These are phyloP conservation scores for Mycena vitilis DNA, from an alignment of 768 basidiomycete species.

Conservation along the genomic window DNA sequence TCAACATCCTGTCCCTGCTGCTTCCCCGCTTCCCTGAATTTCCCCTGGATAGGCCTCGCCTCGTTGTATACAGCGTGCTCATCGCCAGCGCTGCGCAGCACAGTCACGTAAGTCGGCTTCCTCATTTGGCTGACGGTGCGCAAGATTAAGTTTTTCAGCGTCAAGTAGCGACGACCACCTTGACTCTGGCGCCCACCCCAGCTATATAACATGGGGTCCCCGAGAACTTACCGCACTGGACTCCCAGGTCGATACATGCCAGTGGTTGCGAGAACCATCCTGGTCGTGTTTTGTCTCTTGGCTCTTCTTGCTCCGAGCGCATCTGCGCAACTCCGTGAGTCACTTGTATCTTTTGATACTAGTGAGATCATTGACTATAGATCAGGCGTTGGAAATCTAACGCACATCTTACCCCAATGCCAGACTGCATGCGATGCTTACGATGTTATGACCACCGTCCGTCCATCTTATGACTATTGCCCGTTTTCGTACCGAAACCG, in stretches of 20 bases:
- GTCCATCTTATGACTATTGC: not conserved
- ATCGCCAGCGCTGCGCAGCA: not conserved
- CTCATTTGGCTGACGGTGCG: not conserved
- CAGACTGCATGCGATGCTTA: constrained; percentile 25
- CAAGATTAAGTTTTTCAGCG: not conserved
- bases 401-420: constrained; percentile 33
- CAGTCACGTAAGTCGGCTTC: not conserved
- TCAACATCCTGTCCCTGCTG: too few relatives aligned
- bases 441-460: constrained; percentile 30
- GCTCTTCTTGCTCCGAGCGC: constrained; percentile 7
- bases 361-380: not conserved
- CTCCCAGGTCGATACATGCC: constrained; percentile 22
- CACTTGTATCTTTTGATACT: not conserved
- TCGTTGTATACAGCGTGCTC: not conserved
- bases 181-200: not conserved
- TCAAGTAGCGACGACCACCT: not conserved
- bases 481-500: not conserved
- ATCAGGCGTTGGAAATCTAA: constrained; percentile 32
- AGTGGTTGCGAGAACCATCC: not conserved
- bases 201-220: not conserved
- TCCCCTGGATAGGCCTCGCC: too few relatives aligned
- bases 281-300: constrained; percentile 4
- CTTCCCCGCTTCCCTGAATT: too few relatives aligned
- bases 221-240: not conserved
- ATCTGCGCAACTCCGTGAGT: constrained; percentile 26